Percentiles rank a stretch among this genome's conserved stretches.
Conservation (phyloP, 2,329 filamentous ascomycete genomes). For the Sclerotinia glacialis region DNA sequence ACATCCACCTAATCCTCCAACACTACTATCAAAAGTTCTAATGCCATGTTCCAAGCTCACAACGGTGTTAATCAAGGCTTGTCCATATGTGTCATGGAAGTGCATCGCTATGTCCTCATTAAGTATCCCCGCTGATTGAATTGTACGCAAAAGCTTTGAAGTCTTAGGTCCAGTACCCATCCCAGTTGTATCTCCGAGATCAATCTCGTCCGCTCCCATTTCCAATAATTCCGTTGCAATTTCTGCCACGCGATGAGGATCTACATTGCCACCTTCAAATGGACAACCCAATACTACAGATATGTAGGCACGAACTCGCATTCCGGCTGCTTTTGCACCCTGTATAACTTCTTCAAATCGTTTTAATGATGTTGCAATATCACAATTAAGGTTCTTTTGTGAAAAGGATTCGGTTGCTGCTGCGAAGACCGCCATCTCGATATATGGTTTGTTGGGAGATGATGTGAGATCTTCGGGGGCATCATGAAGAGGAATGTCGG, state of each 20-base stretch:
- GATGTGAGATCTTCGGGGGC: conserved; percentile 7
- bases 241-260: conserved; percentile 61
- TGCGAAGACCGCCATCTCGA: conserved; percentile 79
- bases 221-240: conserved; percentile 70
- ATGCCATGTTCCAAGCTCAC: conserved; percentile 76
- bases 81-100: conserved; percentile 86
- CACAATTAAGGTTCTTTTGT: conserved; percentile 78
- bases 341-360: conserved; percentile 69
- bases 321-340: conserved; percentile 59
- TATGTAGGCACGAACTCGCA: conserved; percentile 75
- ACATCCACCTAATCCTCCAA: conserved; percentile 79
- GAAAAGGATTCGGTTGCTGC: conserved; percentile 80
- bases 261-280: conserved; percentile 64
- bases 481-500: conserved; percentile 40
- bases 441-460: conserved; percentile 42
- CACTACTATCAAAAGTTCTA: conserved; percentile 74
- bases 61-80: conserved; percentile 78
- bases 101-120: conserved; percentile 74
- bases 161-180: conserved; percentile 80
- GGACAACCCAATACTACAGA: conserved; percentile 80
- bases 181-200: conserved; percentile 84
- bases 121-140: conserved; percentile 65
- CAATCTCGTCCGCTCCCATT: conserved; percentile 88
- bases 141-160: conserved; percentile 59
- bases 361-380: conserved; percentile 68